A percentile compares a stretch with the other conserved stretches of the same genome.
phyloP scores from a whole-genome alignment of 345 rosid genomes.

The Mercurialis annua region DNA sequence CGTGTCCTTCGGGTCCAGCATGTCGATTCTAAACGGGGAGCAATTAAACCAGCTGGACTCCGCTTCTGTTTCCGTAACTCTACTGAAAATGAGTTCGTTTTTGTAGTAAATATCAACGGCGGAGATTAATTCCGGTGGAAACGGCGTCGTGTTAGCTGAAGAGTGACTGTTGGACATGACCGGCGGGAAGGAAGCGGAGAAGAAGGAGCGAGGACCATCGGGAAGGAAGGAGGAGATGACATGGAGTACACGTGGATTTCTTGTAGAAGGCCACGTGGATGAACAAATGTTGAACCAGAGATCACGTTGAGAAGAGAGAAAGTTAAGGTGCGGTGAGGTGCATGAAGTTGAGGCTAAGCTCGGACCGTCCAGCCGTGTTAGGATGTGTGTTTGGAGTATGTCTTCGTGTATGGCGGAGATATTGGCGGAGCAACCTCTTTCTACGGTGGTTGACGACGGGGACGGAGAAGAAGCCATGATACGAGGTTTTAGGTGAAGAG shows the following conservation, averaged over 20 bases:
- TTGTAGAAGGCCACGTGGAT: slow-evolving; percentile 80
- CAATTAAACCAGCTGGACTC: slow-evolving; percentile 57
- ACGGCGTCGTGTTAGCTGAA: not conserved
- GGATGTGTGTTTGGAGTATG: slow-evolving; percentile 54
- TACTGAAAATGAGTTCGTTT: slow-evolving; percentile 42
- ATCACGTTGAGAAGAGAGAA: slow-evolving; percentile 39
- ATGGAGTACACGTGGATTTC: slow-evolving; percentile 26
- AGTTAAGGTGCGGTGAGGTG: slow-evolving; percentile 46
- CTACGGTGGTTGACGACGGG: not conserved
- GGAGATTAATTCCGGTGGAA: slow-evolving; percentile 46
- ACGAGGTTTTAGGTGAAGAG: no score
- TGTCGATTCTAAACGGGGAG: slow-evolving; percentile 71
- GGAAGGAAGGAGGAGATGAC: slow-evolving; percentile 44
- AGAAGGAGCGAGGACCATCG: slow-evolving; percentile 60
- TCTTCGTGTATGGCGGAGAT: slow-evolving; percentile 51
- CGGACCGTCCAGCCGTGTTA: slow-evolving; percentile 70
- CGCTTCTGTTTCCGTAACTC: slow-evolving; percentile 55
- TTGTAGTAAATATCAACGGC: slow-evolving; percentile 60
- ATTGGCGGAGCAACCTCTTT: not conserved
- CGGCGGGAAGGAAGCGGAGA: slow-evolving; percentile 53
- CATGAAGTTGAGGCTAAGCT: slow-evolving; percentile 57
- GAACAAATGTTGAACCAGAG: slow-evolving; percentile 56
- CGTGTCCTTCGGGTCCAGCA: slow-evolving; percentile 58
- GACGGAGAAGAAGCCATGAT: not conserved
- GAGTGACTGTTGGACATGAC: not conserved